Evolutionary conservation across 768 basidiomycete species (phyloP).

Genomic region (Amanita inopinata): DNA sequence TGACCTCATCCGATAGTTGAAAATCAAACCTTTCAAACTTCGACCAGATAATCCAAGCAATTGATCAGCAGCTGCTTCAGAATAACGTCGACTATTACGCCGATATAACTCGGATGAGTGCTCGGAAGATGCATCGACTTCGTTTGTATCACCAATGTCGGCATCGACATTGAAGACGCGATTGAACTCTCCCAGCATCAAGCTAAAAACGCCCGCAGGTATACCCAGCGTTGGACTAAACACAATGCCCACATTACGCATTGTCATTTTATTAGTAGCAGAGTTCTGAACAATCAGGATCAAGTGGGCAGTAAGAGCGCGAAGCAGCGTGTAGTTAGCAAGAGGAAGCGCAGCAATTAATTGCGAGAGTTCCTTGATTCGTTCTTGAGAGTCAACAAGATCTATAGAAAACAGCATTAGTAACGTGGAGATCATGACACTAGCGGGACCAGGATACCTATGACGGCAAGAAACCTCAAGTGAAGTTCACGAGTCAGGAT

Average conservation of each 20-base stretch:
- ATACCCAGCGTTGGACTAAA: conserved; percentile 97
- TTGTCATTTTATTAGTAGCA: conserved; percentile 91
- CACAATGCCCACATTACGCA: conserved; percentile 97
- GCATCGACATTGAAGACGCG: conserved; percentile 81
- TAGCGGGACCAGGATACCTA: conserved; percentile 50
- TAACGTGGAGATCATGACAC: conserved; percentile 7
- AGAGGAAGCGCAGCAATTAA: conserved; percentile 84
- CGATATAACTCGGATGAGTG: conserved; percentile 36
- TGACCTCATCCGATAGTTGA: not conserved
- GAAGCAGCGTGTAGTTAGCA: conserved; percentile 88
- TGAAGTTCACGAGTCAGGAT: conserved; percentile 91
- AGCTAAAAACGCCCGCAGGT: conserved; percentile 92
- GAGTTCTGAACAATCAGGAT: conserved; percentile 93
- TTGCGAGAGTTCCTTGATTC: conserved; percentile 77
- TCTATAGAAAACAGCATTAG: conserved; percentile 37
- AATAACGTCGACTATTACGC: conserved; percentile 79
- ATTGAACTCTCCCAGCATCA: conserved; percentile 91
- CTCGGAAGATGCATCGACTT: conserved; percentile 20
- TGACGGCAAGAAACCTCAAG: conserved; percentile 82
- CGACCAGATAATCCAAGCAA: conserved; percentile 72
- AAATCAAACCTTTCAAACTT: conserved; percentile 41
- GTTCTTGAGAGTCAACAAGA: conserved; percentile 78
- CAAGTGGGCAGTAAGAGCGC: conserved; percentile 89
- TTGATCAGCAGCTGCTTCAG: conserved; percentile 74
- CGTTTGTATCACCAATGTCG: conserved; percentile 26